Base-by-base conservation (phyloP, 2,329 filamentous ascomycete species). In the Pyricularia grisea region DNA sequence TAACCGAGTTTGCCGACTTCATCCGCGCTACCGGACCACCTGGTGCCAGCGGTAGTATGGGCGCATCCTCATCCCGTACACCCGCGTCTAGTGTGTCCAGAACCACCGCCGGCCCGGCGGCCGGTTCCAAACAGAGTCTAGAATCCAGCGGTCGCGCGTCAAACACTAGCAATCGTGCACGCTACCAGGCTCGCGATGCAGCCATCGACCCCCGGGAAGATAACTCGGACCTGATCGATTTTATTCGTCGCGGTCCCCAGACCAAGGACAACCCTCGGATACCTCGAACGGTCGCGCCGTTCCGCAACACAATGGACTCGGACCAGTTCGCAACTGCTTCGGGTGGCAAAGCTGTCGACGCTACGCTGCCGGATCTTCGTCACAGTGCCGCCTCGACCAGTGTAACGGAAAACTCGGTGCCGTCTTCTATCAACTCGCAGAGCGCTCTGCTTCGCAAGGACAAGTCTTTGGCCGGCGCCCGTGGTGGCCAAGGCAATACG, bases 191-290 rank as follows among this genome's bases (percentile, higher is more conserved):
- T 70, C 90, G 93, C 66, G 89, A 93, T 71, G 87, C 92, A 55
- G 83, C 85, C 61, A 84, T 88, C 20, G 84, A 88, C 67, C 81
- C 81, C 69, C 84, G 83, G 67, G 87, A 88, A 67, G 89, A 90
- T 72, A 96, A 90, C 69, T 91, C 92, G 14, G 95, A 97, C 71
- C 81, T 99, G 70, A 97, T 97, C 72, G 94, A 98, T 76, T 98
- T 99, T 77, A 96, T 99, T 72, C 90, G 94, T 65, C 90, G 92
- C 76, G 94, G 94, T 0, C 90, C 92, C 0, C 85, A 81, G 71
- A 77, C 81, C 64, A 80, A 82, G 42, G 83, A 82, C 63, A 86
- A 68, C 7, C 91, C 88, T 70, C 88, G 92, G 28, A 95, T 96
- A 71, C 91, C 93, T 61, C 89, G 92, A 23, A 87, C 87, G n/a